phyloP scores from a whole-genome alignment of 495 filamentous ascomycete genomes.

The Melanomma pulvis-pyrius region DNA sequence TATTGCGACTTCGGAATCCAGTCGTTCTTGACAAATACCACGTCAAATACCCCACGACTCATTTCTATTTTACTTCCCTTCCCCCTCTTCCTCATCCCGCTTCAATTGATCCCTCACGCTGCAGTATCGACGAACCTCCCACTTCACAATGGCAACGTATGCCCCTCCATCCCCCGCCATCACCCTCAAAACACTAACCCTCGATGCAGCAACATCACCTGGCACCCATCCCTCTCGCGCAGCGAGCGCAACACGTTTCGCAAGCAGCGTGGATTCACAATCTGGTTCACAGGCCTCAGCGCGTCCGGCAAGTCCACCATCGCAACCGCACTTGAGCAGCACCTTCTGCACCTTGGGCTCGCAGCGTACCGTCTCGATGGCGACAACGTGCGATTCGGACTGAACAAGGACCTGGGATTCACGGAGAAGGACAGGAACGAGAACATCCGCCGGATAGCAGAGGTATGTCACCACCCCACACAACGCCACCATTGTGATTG shows the following conservation, averaged over 20 bases:
- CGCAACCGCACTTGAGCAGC: constrained; percentile 92
- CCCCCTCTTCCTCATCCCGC: not conserved
- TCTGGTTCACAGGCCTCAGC: constrained; percentile 96
- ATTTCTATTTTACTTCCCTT: not conserved
- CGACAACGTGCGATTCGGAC: constrained; percentile 96
- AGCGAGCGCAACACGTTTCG: constrained; percentile 77
- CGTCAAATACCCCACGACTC: not conserved
- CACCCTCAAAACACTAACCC: not conserved
- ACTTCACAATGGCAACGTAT: constrained; percentile 37
- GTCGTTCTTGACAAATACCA: not conserved
- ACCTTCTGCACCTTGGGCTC: constrained; percentile 80
- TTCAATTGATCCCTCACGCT: not conserved
- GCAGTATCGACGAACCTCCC: not conserved
- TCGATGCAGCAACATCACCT: constrained; percentile 86
- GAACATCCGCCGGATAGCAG: constrained; percentile 94
- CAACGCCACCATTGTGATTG: not conserved
- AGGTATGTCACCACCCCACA: constrained; percentile 54
- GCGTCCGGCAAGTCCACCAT: constrained; percentile 96
- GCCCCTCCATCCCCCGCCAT: constrained; percentile 12
- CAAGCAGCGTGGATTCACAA: constrained; percentile 85
- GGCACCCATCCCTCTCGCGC: constrained; percentile 88
- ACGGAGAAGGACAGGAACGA: constrained; percentile 89
- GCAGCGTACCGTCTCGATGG: constrained; percentile 93
- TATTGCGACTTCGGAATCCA: not conserved
- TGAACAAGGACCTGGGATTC: constrained; percentile 97